These are phyloP conservation scores for Multifurca ochricompacta DNA, from an alignment of 768 basidiomycete species.

Conservation along the genomic window DNA sequence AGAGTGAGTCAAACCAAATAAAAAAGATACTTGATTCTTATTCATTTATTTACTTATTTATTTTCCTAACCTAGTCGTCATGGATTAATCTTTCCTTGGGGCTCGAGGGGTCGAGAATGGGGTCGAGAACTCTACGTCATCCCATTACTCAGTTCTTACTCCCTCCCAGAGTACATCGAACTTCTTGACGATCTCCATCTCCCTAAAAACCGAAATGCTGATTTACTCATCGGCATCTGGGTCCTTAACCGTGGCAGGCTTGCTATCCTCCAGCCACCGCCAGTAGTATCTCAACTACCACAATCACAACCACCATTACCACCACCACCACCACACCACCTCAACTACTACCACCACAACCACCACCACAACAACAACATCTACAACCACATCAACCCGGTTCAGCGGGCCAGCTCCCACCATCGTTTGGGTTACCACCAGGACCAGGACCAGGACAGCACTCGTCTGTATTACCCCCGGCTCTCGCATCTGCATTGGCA, in stretches of 20 bases:
- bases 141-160: conserved; percentile 56
- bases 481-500: conserved; percentile 14
- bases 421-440: neutral
- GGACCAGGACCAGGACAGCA: conserved; percentile 7
- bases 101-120: conserved; percentile 59
- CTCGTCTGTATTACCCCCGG: conserved; percentile 5
- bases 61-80: conserved; percentile 50
- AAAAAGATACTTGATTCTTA: too few relatives aligned
- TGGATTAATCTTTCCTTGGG: conserved; percentile 84
- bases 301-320: neutral
- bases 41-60: conserved; percentile 11
- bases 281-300: neutral
- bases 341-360: neutral
- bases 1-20: conserved; percentile 58
- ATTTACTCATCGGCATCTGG: conserved; percentile 77
- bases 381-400: neutral
- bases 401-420: neutral
- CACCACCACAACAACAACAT: neutral
- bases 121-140: conserved; percentile 86
- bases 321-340: neutral
- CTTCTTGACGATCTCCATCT: conserved; percentile 68
- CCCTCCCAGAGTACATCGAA: conserved; percentile 80
- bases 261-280: conserved; percentile 24
- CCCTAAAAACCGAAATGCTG: conserved; percentile 51
- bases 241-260: conserved; percentile 79